Conservation (phyloP, 2,329 filamentous ascomycete species). For the Chrysoporthe austroafricana region DNA sequence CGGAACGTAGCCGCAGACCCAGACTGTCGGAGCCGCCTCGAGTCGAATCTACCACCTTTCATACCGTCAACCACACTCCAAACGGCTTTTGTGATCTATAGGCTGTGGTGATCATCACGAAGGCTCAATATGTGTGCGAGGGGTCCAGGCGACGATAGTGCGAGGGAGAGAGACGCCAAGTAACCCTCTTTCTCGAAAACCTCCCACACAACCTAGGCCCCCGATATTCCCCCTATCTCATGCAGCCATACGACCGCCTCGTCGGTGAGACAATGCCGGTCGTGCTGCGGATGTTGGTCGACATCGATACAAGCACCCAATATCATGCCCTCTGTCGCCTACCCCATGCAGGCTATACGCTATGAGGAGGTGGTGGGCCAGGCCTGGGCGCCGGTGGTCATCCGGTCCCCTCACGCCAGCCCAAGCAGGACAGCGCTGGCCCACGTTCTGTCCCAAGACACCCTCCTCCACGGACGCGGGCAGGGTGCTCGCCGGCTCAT, state of each 20-base stretch:
- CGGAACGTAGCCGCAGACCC: slow-evolving; percentile 22
- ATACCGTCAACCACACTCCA: background rate
- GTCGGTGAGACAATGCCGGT: slow-evolving; percentile 2
- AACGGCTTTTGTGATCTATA: background rate
- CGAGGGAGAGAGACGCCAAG: background rate
- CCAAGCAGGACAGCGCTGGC: slow-evolving; percentile 13
- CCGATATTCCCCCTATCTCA: background rate
- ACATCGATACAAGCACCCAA: slow-evolving; percentile 1
- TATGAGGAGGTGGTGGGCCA: slow-evolving; percentile 3
- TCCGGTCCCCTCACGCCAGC: slow-evolving; percentile 7
- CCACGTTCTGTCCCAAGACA: background rate
- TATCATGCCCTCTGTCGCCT: slow-evolving; percentile 2
- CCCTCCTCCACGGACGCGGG: slow-evolving; percentile 11
- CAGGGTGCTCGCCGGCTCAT: background rate
- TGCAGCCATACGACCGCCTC: slow-evolving; percentile 14
- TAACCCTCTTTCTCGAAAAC: background rate
- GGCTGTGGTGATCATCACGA: background rate
- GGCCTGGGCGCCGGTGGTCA: background rate
- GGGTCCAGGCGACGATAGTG: background rate
- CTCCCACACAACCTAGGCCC: background rate
- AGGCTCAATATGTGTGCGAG: background rate
- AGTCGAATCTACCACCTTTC: background rate
- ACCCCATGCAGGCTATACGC: background rate
- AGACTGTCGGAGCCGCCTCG: slow-evolving; percentile 8
- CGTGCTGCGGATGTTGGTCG: slow-evolving; percentile 15